Evolutionary conservation across 495 filamentous ascomycete species (phyloP).

Genomic region (Podospora pseudopauciseta): DNA sequence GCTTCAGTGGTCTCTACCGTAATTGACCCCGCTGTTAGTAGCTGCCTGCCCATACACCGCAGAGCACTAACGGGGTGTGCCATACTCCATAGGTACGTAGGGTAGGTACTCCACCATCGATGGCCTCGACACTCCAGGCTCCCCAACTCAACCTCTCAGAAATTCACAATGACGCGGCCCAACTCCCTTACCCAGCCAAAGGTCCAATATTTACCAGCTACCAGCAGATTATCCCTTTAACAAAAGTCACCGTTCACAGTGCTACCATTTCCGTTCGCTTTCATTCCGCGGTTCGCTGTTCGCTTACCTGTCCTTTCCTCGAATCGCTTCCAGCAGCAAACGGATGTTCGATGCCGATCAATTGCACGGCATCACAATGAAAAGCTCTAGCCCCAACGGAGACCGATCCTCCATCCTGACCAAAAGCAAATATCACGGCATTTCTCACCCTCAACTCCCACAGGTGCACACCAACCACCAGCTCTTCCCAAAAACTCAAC

Average conservation of each 20-base stretch:
- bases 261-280: constrained; percentile 4
- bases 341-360: neutral
- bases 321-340: neutral
- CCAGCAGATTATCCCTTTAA: neutral
- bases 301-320: neutral
- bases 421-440: neutral
- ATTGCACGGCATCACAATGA: neutral
- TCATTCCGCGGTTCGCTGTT: constrained; percentile 4
- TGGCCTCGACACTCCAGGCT: neutral
- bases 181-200: neutral
- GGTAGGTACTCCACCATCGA: neutral
- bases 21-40: no score
- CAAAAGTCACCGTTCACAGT: neutral
- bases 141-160: neutral
- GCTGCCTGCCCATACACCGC: no score
- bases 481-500: neutral
- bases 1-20: neutral
- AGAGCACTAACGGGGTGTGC: no score
- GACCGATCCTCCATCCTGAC: neutral
- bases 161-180: neutral
- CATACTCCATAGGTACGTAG: no score
- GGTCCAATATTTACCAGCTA: neutral
- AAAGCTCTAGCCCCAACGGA: constrained; percentile 1
- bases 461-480: neutral
- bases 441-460: neutral